Percentiles rank a stretch among this genome's conserved stretches.
These are phyloP conservation scores for Anthostomella pinea DNA, from an alignment of 2,329 filamentous ascomycete genomes.

Conservation along the genomic window DNA sequence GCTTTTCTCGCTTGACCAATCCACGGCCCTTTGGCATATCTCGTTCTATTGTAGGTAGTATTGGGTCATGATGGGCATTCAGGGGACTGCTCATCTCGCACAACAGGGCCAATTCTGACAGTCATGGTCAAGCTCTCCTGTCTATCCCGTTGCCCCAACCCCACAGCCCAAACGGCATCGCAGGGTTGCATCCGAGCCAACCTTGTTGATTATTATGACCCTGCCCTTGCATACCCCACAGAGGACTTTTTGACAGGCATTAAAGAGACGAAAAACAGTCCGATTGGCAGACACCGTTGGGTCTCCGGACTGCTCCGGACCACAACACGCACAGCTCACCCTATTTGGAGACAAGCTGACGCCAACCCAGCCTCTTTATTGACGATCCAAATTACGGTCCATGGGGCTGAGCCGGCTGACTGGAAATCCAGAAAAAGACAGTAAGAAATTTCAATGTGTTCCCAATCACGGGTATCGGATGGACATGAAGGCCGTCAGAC, in stretches of 20 bases:
- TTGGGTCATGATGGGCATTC: background rate
- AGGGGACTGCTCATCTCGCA: background rate
- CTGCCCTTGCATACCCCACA: too few species aligned
- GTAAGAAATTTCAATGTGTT: too few species aligned
- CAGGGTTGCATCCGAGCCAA: background rate
- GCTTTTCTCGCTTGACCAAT: too few species aligned
- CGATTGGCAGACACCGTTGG: too few species aligned
- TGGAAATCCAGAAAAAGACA: too few species aligned
- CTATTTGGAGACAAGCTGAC: background rate
- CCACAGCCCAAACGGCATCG: background rate
- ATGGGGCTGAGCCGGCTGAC: conserved; percentile 15
- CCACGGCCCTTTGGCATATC: too few species aligned
- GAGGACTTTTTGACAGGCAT: too few species aligned
- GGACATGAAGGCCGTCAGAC: conserved; percentile 12
- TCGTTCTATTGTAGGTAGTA: too few species aligned
- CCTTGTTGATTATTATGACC: background rate
- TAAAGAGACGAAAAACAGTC: background rate
- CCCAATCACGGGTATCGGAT: conserved; percentile 20
- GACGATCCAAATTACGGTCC: conserved; percentile 23
- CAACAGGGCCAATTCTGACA: too few species aligned
- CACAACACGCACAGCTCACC: background rate
- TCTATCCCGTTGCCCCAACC: too few species aligned
- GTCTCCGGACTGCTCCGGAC: too few species aligned
- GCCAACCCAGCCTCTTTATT: conserved; percentile 1
- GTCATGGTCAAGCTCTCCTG: too few species aligned